Evolutionary conservation across 2,329 filamentous ascomycete species (phyloP).

Genomic region (Nothomitra cinnamomea): DNA sequence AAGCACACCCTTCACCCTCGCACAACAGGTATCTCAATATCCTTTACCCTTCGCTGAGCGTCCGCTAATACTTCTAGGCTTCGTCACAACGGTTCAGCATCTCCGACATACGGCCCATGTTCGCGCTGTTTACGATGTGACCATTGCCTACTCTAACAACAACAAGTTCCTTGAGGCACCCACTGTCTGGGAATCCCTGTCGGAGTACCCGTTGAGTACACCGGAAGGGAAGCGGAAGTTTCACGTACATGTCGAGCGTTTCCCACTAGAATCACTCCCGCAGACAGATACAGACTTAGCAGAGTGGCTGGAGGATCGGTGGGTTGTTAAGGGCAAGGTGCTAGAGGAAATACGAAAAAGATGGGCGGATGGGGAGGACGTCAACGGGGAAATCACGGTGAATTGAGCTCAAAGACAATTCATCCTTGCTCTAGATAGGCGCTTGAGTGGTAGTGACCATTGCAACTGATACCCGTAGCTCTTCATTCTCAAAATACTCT

Average conservation of each 20-base stretch:
- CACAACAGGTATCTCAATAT: constrained; percentile 28
- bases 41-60: no score
- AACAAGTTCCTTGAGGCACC: no score
- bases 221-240: constrained; percentile 19
- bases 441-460: no score
- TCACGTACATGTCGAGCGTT: constrained; percentile 33
- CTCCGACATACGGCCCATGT: constrained; percentile 31
- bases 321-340: constrained; percentile 36
- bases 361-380: constrained; percentile 1
- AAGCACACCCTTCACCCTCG: constrained; percentile 42
- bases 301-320: constrained; percentile 35
- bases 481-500: no score
- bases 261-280: constrained; percentile 31
- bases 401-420: no score
- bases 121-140: constrained; percentile 37
- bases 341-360: constrained; percentile 21
- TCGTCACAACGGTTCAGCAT: constrained; percentile 40
- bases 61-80: constrained; percentile 14
- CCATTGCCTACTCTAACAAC: constrained; percentile 31
- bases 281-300: constrained; percentile 28
- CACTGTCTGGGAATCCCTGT: constrained; percentile 10
- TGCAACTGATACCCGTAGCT: no score
- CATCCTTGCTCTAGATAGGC: no score
- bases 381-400: background rate
- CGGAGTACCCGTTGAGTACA: background rate